Conservation (phyloP, 768 basidiomycete genomes). For the Kwoniella dejecticola region DNA sequence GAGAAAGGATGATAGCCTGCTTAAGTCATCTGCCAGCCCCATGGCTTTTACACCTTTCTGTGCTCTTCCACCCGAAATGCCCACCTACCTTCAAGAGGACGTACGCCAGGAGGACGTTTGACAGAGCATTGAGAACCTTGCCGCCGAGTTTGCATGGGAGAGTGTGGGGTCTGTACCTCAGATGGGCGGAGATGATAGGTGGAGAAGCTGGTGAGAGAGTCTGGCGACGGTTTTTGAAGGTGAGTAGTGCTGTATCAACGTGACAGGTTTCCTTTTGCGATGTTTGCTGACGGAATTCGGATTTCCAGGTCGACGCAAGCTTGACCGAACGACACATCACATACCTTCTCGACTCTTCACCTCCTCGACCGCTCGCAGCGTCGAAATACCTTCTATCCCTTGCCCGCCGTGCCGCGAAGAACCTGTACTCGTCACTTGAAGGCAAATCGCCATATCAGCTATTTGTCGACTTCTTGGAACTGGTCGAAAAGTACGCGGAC, state of each 20-base stretch:
- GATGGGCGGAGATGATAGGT: conserved; percentile 84
- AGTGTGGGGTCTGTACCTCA: conserved; percentile 88
- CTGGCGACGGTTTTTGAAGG: conserved; percentile 83
- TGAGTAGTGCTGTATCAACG: too few relatives aligned
- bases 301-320: conserved; percentile 56
- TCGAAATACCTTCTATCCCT: conserved; percentile 84
- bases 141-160: conserved; percentile 88
- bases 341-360: conserved; percentile 64
- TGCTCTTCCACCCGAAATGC: conserved; percentile 86
- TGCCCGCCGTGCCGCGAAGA: conserved; percentile 78
- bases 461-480: conserved; percentile 85
- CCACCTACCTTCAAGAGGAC: conserved; percentile 80
- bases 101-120: conserved; percentile 90
- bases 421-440: conserved; percentile 82
- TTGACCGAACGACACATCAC: conserved; percentile 57
- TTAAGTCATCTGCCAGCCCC: conserved; percentile 88
- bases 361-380: conserved; percentile 81
- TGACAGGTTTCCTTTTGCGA: too few relatives aligned
- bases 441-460: conserved; percentile 95
- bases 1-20: conserved; percentile 94
- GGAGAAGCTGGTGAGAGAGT: conserved; percentile 62
- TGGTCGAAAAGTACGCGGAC: conserved; percentile 85
- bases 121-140: conserved; percentile 88
- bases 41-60: conserved; percentile 89
- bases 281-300: too few relatives aligned